Evolutionary conservation across 805 yeast species (phyloP), one percentile per base, ranked within the genome.

Genomic region (Ogataea ganodermae): DNA sequence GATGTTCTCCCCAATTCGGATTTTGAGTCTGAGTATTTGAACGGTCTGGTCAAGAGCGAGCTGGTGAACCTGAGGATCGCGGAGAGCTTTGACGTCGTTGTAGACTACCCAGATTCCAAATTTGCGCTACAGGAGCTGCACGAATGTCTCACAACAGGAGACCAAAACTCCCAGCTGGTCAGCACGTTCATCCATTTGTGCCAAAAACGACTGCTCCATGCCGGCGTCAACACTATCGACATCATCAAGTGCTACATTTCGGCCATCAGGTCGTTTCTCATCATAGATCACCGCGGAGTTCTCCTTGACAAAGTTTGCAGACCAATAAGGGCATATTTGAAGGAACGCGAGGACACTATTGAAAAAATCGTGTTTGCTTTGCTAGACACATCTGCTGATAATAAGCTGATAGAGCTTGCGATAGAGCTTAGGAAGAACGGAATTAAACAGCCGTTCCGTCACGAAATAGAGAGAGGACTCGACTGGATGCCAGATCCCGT

Each of bases 261-360:
- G 13, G 80, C 91, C 1, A 84, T 91, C 37, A 75, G 80, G 52
- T 75, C 90, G 0, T 89, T 92, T 49, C 62, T 84, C 22, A 67
- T 83, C 0, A 71, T 94, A n/a, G 98, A 92, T 58, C 95, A 96
- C 6, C 74, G 87, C 31, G 96, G 96, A 0, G 92, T 89, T 0
- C 68, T 91, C 24, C 69, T 91, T 6, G 96, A 87, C 60, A 80
- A 81, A 41, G 91, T 88, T 0, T 81, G 88, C 1, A 67, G 89
- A 27, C 94, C 94, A 2, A 86, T 91, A 3, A 69, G 95, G 42
- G 67, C 77, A 20, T 86, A 86, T 65, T 70, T 94, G 41, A 81
- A 80, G 58, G 82, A 84, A 10, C 73, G 96, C 47, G 76, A 78
- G 0, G 97, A 94, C 62, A 79, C 94, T 0, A 79, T 89, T 16